These are phyloP conservation scores for Beauveria asiatica DNA, from an alignment of 2,329 filamentous ascomycete genomes.

Conservation along the genomic window DNA sequence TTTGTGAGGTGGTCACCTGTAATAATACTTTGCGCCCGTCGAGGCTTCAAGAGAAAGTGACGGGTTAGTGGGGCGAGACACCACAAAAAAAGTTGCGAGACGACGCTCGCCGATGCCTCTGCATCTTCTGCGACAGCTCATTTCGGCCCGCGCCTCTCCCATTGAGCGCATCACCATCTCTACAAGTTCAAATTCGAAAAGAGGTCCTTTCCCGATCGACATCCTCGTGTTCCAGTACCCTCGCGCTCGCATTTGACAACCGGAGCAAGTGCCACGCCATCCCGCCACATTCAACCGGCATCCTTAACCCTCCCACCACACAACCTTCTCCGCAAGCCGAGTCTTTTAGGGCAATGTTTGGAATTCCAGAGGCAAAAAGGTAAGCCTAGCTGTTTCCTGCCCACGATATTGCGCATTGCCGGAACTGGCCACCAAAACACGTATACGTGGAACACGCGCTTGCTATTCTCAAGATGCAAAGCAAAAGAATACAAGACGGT, in stretches of 20 bases:
- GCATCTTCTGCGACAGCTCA: background rate
- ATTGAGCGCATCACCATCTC: too few relatives aligned
- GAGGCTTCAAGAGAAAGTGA: too few relatives aligned
- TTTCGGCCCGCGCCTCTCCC: too few relatives aligned
- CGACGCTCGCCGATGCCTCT: background rate
- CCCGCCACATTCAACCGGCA: background rate
- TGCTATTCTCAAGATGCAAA: background rate
- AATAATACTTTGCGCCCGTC: too few relatives aligned
- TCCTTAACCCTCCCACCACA: background rate
- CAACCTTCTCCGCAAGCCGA: background rate
- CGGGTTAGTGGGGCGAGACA: background rate
- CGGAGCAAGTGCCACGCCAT: background rate
- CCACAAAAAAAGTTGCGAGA: background rate
- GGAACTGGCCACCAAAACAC: background rate
- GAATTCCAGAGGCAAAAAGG: conserved; percentile 44
- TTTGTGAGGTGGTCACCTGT: too few relatives aligned
- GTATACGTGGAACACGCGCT: background rate
- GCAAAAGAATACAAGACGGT: background rate
- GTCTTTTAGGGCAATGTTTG: conserved; percentile 33
- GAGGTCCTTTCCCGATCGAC: too few relatives aligned
- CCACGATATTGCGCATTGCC: background rate
- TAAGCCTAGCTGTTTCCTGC: conserved; percentile 19
- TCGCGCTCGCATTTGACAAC: background rate
- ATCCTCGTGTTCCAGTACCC: too few relatives aligned
- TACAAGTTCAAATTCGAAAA: too few relatives aligned